Conservation (phyloP, 495 filamentous ascomycete genomes). For the Aspergillus egyptiacus region DNA sequence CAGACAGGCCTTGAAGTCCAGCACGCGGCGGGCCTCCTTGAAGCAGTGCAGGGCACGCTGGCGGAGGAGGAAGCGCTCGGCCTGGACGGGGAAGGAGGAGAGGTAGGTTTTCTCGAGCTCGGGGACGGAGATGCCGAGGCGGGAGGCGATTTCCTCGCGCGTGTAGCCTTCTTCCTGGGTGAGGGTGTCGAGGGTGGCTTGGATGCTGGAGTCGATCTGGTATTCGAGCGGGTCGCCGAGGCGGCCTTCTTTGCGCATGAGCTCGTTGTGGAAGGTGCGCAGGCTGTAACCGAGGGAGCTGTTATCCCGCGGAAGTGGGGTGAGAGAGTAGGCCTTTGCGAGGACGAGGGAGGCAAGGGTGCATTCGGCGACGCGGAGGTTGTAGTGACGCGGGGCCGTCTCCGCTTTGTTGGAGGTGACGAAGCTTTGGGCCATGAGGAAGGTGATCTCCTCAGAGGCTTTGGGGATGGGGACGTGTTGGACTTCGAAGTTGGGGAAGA, state of each 20-base stretch:
- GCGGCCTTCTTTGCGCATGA: constrained; percentile 61
- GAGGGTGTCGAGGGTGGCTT: constrained; percentile 57
- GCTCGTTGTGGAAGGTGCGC: constrained; percentile 76
- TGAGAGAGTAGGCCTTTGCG: constrained; percentile 53
- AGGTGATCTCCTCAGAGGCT: constrained; percentile 74
- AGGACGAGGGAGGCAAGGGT: constrained; percentile 78
- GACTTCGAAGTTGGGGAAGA: constrained; percentile 71
- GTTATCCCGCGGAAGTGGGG: constrained; percentile 69
- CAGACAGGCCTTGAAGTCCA: constrained; percentile 73
- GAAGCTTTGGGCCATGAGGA: constrained; percentile 92
- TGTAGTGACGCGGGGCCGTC: constrained; percentile 89
- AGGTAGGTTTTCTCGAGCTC: constrained; percentile 71
- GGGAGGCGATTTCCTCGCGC: constrained; percentile 72
- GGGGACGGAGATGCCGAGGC: constrained; percentile 60
- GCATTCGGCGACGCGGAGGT: constrained; percentile 93
- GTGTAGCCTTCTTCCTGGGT: constrained; percentile 78
- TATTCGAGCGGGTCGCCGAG: constrained; percentile 49
- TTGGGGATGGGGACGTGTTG: constrained; percentile 78
- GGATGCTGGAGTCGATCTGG: constrained; percentile 64
- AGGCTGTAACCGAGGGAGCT: constrained; percentile 80
- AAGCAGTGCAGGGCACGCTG: constrained; percentile 88
- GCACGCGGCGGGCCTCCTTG: constrained; percentile 78
- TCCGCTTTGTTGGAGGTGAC: constrained; percentile 91
- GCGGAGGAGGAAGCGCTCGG: constrained; percentile 79
- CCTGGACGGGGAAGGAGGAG: constrained; percentile 78